Base-by-base conservation (phyloP, 768 basidiomycete genomes). In the Exsudoporus frostii region DNA sequence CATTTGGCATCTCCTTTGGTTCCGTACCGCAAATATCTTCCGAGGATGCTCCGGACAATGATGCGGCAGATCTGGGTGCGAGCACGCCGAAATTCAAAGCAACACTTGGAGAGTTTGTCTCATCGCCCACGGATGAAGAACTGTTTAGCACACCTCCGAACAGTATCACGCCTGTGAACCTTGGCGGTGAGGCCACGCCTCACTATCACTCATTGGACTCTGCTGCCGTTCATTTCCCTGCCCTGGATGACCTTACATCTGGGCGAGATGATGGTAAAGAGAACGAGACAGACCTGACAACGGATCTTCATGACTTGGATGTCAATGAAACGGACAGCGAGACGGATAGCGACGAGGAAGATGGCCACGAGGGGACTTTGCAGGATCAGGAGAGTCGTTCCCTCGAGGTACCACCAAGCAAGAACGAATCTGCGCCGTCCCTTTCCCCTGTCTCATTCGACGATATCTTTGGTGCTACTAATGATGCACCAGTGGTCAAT, bases 131-230 rank as follows among this genome's bases (percentile, higher is more conserved):
- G 50, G 72, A 69, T 8, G 79, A 79, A 29, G 85, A 88, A 30
- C 59, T 76, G 15, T 89, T 89, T 60, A 71, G 76, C 45, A 88
- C 85, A 0, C 84, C 86, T 27, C 82, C 79, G 1, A 76, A 78
- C 13, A 76, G 73, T n/a, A 54, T 60, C 20, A 66, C 73, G 22
- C 65, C 71, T 19, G 49, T 64, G 29, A 50, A 51, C 45, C 47
- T 44, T 17, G 45, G 48, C 1, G 53, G 51, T 24, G 55, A 61
- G 20, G 40, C 48, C 1, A 55, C 57, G 14, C 58, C 61, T 2
- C 61, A 65, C 19, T 25, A 57, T 32, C 45, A 46, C 10, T 65
- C 75, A 1, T 60, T 72, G 50, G 65, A 69, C 40, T 57, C 57
- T 40, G 63, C 51, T 27, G 55, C 58, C 5, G 50, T 48, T 34